Percentiles rank a stretch among this genome's conserved stretches.
phyloP scores from a whole-genome alignment of 2,329 filamentous ascomycete genomes.

The Fusarium temperatum region DNA sequence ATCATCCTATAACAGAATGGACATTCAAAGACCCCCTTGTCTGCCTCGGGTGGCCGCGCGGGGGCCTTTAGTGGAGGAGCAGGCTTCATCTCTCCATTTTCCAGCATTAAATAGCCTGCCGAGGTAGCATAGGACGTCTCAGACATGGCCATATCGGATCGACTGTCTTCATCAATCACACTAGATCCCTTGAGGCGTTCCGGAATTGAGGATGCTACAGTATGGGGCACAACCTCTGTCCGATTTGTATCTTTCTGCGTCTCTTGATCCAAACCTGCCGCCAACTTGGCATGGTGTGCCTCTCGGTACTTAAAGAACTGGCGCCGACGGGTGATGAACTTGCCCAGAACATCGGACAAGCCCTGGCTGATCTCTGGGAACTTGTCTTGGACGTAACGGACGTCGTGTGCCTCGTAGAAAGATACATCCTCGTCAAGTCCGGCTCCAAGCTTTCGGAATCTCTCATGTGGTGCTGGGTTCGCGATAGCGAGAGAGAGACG shows the following conservation, averaged over 20 bases:
- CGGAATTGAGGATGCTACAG: slow-evolving; percentile 38
- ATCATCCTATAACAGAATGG: slow-evolving; percentile 52
- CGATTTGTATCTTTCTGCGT: slow-evolving; percentile 2
- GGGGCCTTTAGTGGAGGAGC: slow-evolving; percentile 25
- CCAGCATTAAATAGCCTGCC: neutral
- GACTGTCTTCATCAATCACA: slow-evolving; percentile 28
- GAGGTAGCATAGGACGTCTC: slow-evolving; percentile 46
- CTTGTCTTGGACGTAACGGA: slow-evolving; percentile 44
- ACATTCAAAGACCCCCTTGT: slow-evolving; percentile 48
- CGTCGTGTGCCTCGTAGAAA: slow-evolving; percentile 41
- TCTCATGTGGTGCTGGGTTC: slow-evolving; percentile 49
- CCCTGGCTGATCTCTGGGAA: slow-evolving; percentile 30
- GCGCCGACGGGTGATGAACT: slow-evolving; percentile 46
- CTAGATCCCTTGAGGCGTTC: neutral
- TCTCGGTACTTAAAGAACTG: slow-evolving; percentile 51
- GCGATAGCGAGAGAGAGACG: slow-evolving; percentile 50
- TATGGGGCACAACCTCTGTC: slow-evolving; percentile 15
- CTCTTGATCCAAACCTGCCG: neutral
- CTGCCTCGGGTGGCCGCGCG: slow-evolving; percentile 30
- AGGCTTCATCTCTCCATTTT: neutral
- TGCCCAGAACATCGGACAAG: slow-evolving; percentile 42
- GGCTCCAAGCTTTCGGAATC: slow-evolving; percentile 21
- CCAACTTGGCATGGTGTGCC: slow-evolving; percentile 47
- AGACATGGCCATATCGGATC: slow-evolving; percentile 36
- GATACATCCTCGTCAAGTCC: slow-evolving; percentile 29